Base-by-base conservation (phyloP, 139 green algal species). In the Micractinium sp. region DNA sequence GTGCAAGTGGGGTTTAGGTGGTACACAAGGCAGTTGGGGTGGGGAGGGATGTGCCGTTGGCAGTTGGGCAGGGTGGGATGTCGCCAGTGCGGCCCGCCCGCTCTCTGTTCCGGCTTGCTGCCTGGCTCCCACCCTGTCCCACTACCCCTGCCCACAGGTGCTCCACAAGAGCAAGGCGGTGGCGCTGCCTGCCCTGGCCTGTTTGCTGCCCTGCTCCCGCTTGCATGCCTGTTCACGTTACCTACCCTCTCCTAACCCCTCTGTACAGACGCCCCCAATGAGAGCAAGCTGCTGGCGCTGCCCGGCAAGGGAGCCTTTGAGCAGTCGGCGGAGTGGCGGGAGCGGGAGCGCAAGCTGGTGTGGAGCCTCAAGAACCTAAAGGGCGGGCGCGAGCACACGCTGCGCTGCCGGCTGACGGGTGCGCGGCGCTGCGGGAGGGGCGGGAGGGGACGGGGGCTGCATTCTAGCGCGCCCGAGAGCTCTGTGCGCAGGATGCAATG, bases 281-380 rank as follows among this genome's bases (percentile, higher is more conserved):
- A 84, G 29, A 71, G 77, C 82, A 88, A 80, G 79, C 88, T 88
- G 61, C 83, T 92, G 66, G 74, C 71, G 38, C 33, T 82, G 69
- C 74, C 67, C 36, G 66, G 90, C 56, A 87, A 82, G 81, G 74
- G 66, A 14, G 81, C 74, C 2, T 93, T 90, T 89, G 86, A 91
- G 87, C 81, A 88, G 94, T 94, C 78, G 4, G 96, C 94, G 78
- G 96, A 98, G 78, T 98, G 93, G 91, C 90, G 90, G 38, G 94
- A 96, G 73, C 93, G 93, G 88, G 92, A 89, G 61, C 93, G 94
- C 79, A 53, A 93, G 87, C 92, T 98, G 73, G 90, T 94, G 35
- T 98, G 94, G 93, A 90, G 89, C 36, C 92, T 96, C 60, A 95
- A 94, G 86, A 91, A 93, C 33, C 78, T 97, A 18, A 71, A 83